Evolutionary conservation across 208 protist genomes (phyloP), one percentile per base, ranked within the genome.

Genomic region (Crithidia expoeki): DNA sequence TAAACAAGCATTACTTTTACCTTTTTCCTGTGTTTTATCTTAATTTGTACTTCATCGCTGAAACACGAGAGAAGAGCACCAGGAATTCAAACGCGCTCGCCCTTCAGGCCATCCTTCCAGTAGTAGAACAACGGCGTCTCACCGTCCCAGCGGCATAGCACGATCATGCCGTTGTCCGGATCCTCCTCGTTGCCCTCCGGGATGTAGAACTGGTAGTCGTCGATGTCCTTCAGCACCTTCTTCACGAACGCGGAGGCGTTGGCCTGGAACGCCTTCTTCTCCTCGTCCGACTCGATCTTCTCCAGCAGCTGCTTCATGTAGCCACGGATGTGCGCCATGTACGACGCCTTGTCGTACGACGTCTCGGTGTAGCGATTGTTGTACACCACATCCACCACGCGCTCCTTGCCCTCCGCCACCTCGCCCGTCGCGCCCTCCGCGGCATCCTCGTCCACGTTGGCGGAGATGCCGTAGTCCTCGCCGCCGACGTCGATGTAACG

Each of bases 151-250:
- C 79, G 80, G 87, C 88, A 94, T 33, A 97, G 83, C 46, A 96
- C 89, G 76, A 96, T 94, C 76, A 96, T 85, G 76, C 90, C 94
- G 70, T 77, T 86, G 72, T 97, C 90, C 60, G 92, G 87, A 61
- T 96, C 91, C 87, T 96, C 93, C 72, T 92, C 86, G 58, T 94
- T 92, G 66, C 92, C 90, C 68, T 94, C 91, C 21, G 90, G 90
- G 75, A 95, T 95, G 80, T 90, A 97, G 84, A 96, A 97, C 81
- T 96, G 90, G 81, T 94, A 96, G 42, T 97, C 94, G 58, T 96
- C 86, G 71, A 97, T 92, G 33, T 96, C 85, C 84, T 92, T 94
- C 44, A 96, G 72, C 57, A 96, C 88, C 80, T 94, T 93, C 89
- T 97, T 97, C 69, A 95, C 90, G 65, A 94, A 97, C 50, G 86